These are phyloP conservation scores for Plantago elongata DNA, from an alignment of 257 asterid species.

Conservation along the genomic window DNA sequence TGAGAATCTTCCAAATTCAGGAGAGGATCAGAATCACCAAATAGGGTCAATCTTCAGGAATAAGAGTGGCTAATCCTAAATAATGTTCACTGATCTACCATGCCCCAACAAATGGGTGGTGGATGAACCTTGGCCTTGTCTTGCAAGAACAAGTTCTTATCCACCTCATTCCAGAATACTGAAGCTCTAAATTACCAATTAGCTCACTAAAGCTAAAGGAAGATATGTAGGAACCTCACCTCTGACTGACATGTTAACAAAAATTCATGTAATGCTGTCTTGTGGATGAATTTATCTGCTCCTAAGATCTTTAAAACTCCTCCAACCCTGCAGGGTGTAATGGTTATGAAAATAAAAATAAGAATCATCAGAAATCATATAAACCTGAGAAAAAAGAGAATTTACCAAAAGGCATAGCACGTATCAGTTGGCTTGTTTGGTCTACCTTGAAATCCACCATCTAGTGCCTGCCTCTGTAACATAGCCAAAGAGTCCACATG, in stretches of 20 bases:
- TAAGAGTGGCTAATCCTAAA: neutral
- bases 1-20: neutral
- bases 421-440: conserved; percentile 83
- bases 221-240: conserved; percentile 70
- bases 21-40: neutral
- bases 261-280: conserved; percentile 58
- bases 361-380: conserved; percentile 3
- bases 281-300: conserved; percentile 54
- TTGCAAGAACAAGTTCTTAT: too few species aligned
- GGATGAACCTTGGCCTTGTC: too few species aligned
- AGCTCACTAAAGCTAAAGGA: conserved; percentile 20
- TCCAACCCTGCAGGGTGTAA: conserved; percentile 58
- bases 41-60: neutral
- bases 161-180: too few species aligned
- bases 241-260: conserved; percentile 70
- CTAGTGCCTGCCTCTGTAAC: conserved; percentile 75
- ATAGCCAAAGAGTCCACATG: conserved; percentile 13
- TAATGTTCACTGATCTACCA: too few species aligned
- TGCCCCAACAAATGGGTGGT: too few species aligned
- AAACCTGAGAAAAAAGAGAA: conserved; percentile 1
- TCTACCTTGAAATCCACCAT: conserved; percentile 96
- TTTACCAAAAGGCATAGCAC: conserved; percentile 93
- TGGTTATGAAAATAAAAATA: conserved; percentile 2
- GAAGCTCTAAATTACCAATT: neutral
- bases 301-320: conserved; percentile 78